A percentile compares a stretch with the other conserved stretches of the same genome.
These are phyloP conservation scores for Wallacemonas collosoma DNA, from an alignment of 208 protist species.

Conservation along the genomic window DNA sequence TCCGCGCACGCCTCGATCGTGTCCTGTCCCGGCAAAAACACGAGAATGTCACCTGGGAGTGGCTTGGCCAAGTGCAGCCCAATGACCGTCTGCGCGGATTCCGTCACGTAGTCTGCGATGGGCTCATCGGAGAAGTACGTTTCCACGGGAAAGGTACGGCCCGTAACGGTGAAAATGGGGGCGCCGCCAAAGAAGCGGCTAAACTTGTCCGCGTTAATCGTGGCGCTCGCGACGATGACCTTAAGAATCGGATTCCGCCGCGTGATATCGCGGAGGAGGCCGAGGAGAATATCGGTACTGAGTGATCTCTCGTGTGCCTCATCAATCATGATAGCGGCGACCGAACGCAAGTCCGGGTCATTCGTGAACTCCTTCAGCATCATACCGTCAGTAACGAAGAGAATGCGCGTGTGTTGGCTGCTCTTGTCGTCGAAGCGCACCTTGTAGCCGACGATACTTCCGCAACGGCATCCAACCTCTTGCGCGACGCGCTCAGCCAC, in stretches of 20 bases:
- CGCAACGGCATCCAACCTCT: conserved; percentile 89
- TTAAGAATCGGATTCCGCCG: conserved; percentile 90
- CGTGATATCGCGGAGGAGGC: conserved; percentile 83
- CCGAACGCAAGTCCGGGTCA: conserved; percentile 93
- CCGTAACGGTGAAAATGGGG: conserved; percentile 94
- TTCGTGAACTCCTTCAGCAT: conserved; percentile 97
- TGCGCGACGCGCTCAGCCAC: conserved; percentile 98
- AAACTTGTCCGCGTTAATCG: conserved; percentile 98
- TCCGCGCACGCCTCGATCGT: conserved; percentile 95
- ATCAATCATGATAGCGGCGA: conserved; percentile 99
- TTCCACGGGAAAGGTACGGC: conserved; percentile 98
- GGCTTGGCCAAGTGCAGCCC: conserved; percentile 88
- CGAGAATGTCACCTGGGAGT: conserved; percentile 98
- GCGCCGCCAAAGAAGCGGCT: conserved; percentile 96
- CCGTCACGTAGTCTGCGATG: conserved; percentile 98
- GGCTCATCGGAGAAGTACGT: conserved; percentile 93
- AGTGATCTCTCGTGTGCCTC: conserved; percentile 98
- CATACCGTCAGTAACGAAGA: conserved; percentile 99
- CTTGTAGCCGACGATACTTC: conserved; percentile 95
- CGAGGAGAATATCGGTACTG: conserved; percentile 93
- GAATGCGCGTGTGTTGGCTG: conserved; percentile 84
- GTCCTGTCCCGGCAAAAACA: conserved; percentile 99
- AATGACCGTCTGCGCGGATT: conserved; percentile 94
- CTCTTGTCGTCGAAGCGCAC: conserved; percentile 98
- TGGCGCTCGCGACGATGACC: conserved; percentile 98